Base-by-base conservation (phyloP, 2,329 filamentous ascomycete genomes). In the Daldinia sp. region DNA sequence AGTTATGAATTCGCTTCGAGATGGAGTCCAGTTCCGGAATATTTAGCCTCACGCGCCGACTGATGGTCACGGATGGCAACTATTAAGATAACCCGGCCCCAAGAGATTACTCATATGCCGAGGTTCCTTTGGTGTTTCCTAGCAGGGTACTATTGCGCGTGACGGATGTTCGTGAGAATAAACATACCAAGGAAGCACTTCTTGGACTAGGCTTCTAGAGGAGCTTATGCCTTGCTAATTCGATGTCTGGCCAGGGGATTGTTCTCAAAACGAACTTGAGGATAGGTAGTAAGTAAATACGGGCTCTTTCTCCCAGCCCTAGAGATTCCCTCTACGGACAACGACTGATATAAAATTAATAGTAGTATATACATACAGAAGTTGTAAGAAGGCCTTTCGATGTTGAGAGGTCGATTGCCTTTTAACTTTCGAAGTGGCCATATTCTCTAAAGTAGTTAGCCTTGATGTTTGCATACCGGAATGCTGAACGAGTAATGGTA, bases 1-100 rank as follows among this genome's bases (percentile, higher is more conserved):
- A 67, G 17, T 37, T 63, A n/a, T 73, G 58, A n/a, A 73, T 29
- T 17, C 15, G 21, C 10, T 3, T 34, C 17, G 23, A 27, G 25
- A 48, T 4, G 23, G 25, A 32, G 37, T 30, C 15, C 21, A 23
- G 10, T 37, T 39, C n/a, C n/a, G 47, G 34, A 37, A 30, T 13
- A 19, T 47, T 4, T 41, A 6, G 39, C 34, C n/a, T 45, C 19
- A 13, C 32, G 49, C 35, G 37, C 60, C 55, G 51, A 59, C 55
- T 43, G n/a, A 25, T 21, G 23, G 23, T 55, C n/a, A 45, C 45
- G 51, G 49, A 51, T n/a, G 47, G 32, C 1, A 19, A 32, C n/a
- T 19, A 32, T 48, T 5, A 9, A 25, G 10, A 23, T 13, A 2
- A 7, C 6, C 27, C 11, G 21, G 39, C 21, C 13, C 39, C n/a